These are phyloP conservation scores for Psilocybe mexicana DNA, from an alignment of 1,284 basidiomycete genomes.

Conservation along the genomic window DNA sequence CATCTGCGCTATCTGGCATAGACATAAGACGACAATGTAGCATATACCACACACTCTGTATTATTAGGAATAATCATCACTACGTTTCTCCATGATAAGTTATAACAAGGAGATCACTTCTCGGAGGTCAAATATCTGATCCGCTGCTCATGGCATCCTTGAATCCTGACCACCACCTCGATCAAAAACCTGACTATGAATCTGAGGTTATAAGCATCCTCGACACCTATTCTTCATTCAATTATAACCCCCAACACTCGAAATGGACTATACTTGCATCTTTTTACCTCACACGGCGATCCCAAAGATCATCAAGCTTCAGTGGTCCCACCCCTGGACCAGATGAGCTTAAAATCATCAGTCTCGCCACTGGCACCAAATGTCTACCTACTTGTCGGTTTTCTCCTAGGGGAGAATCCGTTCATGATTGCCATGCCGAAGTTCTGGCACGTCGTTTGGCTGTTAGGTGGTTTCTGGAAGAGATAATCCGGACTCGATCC, in stretches of 20 bases:
- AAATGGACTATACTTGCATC: slow-evolving; percentile 66
- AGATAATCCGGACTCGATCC: slow-evolving; percentile 46
- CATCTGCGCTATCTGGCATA: no score
- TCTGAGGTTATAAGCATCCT: slow-evolving; percentile 36
- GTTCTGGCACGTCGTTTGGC: slow-evolving; percentile 82
- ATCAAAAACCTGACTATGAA: slow-evolving; percentile 14
- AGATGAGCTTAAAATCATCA: slow-evolving; percentile 51
- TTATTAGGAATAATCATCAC: no score
- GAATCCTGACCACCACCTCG: slow-evolving; percentile 14
- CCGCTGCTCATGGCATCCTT: neutral
- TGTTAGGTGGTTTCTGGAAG: slow-evolving; percentile 78
- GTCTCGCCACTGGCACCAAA: slow-evolving; percentile 85
- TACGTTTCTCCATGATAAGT: no score
- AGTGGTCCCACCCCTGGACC: neutral
- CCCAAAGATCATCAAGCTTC: slow-evolving; percentile 5
- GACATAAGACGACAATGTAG: neutral
- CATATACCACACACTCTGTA: no score
- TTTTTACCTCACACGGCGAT: slow-evolving; percentile 43
- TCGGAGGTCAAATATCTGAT: neutral
- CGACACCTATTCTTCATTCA: slow-evolving; percentile 43
- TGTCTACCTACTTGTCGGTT: slow-evolving; percentile 72
- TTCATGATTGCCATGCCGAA: slow-evolving; percentile 93
- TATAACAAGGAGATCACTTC: neutral
- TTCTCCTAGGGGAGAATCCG: slow-evolving; percentile 71
- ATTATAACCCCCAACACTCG: slow-evolving; percentile 46